Base-by-base conservation (phyloP, 139 green algal genomes). In the Diplosphaera chodatii region DNA sequence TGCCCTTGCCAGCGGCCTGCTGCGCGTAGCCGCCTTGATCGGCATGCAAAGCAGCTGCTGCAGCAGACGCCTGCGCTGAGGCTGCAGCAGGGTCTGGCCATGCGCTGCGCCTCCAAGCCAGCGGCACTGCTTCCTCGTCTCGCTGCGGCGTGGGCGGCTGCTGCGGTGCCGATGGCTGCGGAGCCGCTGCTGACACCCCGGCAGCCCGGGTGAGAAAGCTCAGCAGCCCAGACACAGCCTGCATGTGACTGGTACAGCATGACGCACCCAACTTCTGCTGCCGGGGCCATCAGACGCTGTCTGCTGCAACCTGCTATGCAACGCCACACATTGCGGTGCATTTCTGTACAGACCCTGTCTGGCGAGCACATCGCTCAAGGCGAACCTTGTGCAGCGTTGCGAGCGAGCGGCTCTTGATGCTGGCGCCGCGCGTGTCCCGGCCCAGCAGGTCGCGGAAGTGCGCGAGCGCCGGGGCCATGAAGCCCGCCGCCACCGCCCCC, bases 381-480 rank as follows among this genome's bases (percentile, higher is more conserved):
- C 28, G 3, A 31, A 89, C 75, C 63, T 78, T 80, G 32, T 74
- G 40, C 32, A 93, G 76, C 10, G 78, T 66, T 2, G 74, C 66
- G 2, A 91, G 41, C 1, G 86, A 90, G 30, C 86, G 82, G 13
- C 80, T 72, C 27, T 81, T 85, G 33, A 93, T 70, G 40, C 77
- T 86, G 33, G 77, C 70, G 23, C 76, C 77, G 0, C 89, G 77
- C 62, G 80, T 70, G 1, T 68, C 62, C 10, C 78, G 71, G 5
- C 81, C 78, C 65, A 93, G 83, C 55, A 89, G 75, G 72, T 85
- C 79, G 0, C 59, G 69, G 69, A 89, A 93, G 66, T 93, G 88
- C 31, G 74, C 55, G 16, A 91, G 78, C 63, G 80, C 82, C 1
- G 81, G 69, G 2, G 55, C 40, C 30, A 91, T 72, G 66, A 82